These are phyloP conservation scores for Saururus chinensis DNA, from an alignment of 164 flowering plant genomes.

Conservation along the genomic window DNA sequence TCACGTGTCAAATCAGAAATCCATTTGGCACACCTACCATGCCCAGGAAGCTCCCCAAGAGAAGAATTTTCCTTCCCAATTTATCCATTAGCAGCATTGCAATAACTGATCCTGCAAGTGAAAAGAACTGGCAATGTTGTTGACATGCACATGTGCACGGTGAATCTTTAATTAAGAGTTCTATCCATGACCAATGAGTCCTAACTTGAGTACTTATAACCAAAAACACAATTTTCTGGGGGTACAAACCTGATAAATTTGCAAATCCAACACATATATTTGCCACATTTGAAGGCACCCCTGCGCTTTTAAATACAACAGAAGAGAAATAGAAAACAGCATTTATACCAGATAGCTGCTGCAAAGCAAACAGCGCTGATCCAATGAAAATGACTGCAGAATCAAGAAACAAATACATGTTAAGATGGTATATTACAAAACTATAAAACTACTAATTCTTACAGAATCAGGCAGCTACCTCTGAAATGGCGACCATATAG, in stretches of 20 bases:
- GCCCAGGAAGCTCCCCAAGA: constrained; percentile 82
- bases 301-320: constrained; percentile 51
- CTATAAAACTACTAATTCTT: too few species aligned
- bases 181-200: too few species aligned
- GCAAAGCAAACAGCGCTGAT: constrained; percentile 58
- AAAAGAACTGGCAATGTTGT: background rate
- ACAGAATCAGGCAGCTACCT: constrained; percentile 33
- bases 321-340: constrained; percentile 80
- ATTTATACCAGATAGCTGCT: constrained; percentile 82
- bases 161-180: too few species aligned
- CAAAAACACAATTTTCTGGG: too few species aligned
- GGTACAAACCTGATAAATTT: constrained; percentile 41
- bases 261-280: constrained; percentile 46
- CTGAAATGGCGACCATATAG: constrained; percentile 74
- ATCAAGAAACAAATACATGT: constrained; percentile 21
- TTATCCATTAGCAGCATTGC: constrained; percentile 91
- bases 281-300: constrained; percentile 55
- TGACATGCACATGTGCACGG: too few species aligned
- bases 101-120: constrained; percentile 54
- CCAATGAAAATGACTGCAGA: constrained; percentile 95
- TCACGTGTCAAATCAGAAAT: constrained; percentile 2
- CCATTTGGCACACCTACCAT: constrained; percentile 36
- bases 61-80: constrained; percentile 78
- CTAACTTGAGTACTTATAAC: too few species aligned
- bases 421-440: too few species aligned